phyloP scores from a whole-genome alignment of 2,329 filamentous ascomycete species.

The Monilinia fructicola region DNA sequence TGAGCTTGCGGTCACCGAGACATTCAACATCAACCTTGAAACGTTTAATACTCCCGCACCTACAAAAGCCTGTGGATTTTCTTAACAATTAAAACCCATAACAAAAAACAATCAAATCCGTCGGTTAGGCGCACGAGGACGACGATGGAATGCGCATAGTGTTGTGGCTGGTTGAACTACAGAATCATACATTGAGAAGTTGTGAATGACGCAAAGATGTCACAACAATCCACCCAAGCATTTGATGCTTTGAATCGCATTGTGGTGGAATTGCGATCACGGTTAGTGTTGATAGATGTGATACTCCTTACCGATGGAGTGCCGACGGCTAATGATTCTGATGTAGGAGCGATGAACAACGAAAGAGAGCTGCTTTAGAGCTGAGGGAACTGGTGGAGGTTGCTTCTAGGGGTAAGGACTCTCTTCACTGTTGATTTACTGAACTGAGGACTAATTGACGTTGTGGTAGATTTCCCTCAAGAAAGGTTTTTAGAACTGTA shows the following conservation, averaged over 20 bases:
- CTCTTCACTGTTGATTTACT: background rate
- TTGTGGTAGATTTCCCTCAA: constrained; percentile 65
- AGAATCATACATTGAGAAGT: constrained; percentile 12
- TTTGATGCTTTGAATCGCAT: constrained; percentile 39
- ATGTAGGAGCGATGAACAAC: constrained; percentile 39
- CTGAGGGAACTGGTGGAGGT: constrained; percentile 40
- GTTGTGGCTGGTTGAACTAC: constrained; percentile 29
- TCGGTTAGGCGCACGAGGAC: constrained; percentile 31
- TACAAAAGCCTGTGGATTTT: background rate
- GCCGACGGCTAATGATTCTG: constrained; percentile 5
- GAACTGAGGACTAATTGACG: constrained; percentile 3
- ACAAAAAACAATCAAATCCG: constrained; percentile 8
- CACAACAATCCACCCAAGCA: constrained; percentile 37
- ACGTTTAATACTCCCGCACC: background rate
- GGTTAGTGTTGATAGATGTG: constrained; percentile 33
- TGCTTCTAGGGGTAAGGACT: constrained; percentile 39
- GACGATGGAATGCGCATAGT: constrained; percentile 33
- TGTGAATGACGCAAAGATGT: constrained; percentile 37
- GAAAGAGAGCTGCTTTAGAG: constrained; percentile 40
- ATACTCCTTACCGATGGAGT: background rate
- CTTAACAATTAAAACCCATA: background rate
- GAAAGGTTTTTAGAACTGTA: constrained; percentile 76
- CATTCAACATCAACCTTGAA: background rate
- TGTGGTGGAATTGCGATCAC: constrained; percentile 38
- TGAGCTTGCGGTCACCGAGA: constrained; percentile 3